A percentile compares a stretch with the other conserved stretches of the same genome.
These are phyloP conservation scores for Collybia sp. DNA, from an alignment of 768 basidiomycete species.

Conservation along the genomic window DNA sequence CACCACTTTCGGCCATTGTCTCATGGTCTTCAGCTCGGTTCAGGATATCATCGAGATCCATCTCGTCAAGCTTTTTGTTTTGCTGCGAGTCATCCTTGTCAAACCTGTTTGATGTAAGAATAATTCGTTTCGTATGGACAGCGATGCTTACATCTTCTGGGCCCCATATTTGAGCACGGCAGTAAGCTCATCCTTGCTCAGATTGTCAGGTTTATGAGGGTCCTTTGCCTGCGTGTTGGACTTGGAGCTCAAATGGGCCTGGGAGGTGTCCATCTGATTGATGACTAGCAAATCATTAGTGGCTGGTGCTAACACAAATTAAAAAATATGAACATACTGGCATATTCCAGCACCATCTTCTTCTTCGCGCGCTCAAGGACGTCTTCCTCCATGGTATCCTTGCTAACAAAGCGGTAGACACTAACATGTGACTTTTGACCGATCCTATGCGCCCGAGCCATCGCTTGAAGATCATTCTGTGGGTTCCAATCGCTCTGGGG, in stretches of 20 bases:
- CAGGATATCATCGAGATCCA: conserved; percentile 98
- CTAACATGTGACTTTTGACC: conserved; percentile 98
- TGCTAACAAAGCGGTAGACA: conserved; percentile 97
- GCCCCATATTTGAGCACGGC: conserved; percentile 99
- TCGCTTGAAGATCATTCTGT: conserved; percentile 97
- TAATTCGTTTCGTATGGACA: conserved; percentile 6
- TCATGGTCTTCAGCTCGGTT: conserved; percentile 97
- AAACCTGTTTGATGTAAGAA: conserved; percentile 52
- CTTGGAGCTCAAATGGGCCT: conserved; percentile 89
- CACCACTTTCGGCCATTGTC: conserved; percentile 77
- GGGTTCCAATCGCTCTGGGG: conserved; percentile 95
- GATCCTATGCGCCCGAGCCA: conserved; percentile 99
- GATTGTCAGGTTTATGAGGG: conserved; percentile 68
- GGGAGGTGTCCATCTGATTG: conserved; percentile 99
- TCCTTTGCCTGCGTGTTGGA: conserved; percentile 56
- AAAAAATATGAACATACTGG: conserved; percentile 63
- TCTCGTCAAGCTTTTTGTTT: conserved; percentile 94
- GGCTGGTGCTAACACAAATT: neutral
- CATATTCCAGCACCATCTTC: conserved; percentile 99
- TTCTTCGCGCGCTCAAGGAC: conserved; percentile 96
- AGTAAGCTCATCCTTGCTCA: conserved; percentile 94
- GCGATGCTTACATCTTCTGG: conserved; percentile 78
- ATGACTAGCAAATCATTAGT: conserved; percentile 59
- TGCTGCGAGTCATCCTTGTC: conserved; percentile 94
- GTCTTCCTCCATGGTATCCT: conserved; percentile 99